Base-by-base conservation (phyloP, 192 early-diverging fungal species). In the Backusella macrospora region DNA sequence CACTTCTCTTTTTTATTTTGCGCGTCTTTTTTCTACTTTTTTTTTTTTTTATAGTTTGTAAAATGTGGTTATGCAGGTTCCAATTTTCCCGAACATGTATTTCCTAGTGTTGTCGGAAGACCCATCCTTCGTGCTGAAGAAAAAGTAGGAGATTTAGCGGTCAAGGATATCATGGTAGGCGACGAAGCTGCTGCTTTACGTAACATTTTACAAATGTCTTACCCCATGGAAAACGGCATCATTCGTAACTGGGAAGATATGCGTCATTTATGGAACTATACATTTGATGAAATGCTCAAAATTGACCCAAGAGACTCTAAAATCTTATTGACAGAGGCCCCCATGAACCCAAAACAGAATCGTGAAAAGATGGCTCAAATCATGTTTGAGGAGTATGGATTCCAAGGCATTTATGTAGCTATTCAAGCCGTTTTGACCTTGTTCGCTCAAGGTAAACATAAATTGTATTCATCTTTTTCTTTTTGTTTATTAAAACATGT, bases 151-250 rank as follows among this genome's bases (percentile, higher is more conserved):
- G 88, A 94, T 68, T 83, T 96, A 13, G 78, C 83, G 74, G 82
- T 99, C 55, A 95, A 94, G 80, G 97, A 99, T 82, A 95, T 99
- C 74, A 98, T 98, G 90, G 94, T 99, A 18, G 98, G 98, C 16
- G 96, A 99, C 74, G 97, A 99, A 77, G 98, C 98, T 18, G 92
- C 96, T 12, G 91, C 88, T 29, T 73, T 95, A 23, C 90, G 98
- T 6, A 87, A 89, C 29, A 92, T 93, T 72, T 88, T 99, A 13
- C 92, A 98, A 78, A 96, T 99, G 91, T 89, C 90, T 43, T 99
- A 99, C 79, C 98, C 98, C 15, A 96, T 99, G 92, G 96, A 99
- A 80, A 98, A 99, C 85, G 98, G 98, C 9, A 94, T 99, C 65
- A 91, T 99, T 62, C 84, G 90, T 73, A 95, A 98, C 87, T 99